Percentiles rank a stretch among this genome's conserved stretches.
phyloP scores from a whole-genome alignment of 768 basidiomycete species.

The Suillus cothurnatus region DNA sequence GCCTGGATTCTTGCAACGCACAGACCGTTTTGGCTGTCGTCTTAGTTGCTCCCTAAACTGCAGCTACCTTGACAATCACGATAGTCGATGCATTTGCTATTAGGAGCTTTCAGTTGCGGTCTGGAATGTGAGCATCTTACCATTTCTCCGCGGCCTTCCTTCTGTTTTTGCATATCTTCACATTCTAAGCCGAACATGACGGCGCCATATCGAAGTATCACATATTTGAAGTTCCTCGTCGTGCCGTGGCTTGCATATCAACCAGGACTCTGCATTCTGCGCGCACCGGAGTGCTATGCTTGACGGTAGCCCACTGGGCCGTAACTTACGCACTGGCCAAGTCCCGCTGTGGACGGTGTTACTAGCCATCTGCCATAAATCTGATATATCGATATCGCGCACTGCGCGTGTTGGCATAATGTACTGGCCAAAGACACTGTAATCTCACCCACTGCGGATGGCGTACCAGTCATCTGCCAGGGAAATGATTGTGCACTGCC shows the following conservation, averaged over 20 bases:
- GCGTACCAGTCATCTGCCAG: neutral
- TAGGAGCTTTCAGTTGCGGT: neutral
- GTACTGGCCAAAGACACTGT: neutral
- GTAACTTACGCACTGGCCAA: neutral
- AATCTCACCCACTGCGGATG: neutral
- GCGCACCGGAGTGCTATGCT: neutral
- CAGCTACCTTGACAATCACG: neutral
- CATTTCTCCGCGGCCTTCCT: constrained; percentile 3
- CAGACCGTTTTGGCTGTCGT: neutral
- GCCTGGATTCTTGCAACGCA: neutral
- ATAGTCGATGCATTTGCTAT: neutral
- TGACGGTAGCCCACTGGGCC: neutral
- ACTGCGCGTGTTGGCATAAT: neutral
- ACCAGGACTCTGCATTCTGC: neutral
- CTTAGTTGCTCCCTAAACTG: neutral
- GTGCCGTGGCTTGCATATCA: neutral
- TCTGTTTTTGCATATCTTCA: neutral
- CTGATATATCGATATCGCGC: neutral
- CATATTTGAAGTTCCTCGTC: neutral
- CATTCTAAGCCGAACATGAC: neutral
- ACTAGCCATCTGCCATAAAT: neutral
- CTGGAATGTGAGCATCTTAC: neutral
- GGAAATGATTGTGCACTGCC: neutral
- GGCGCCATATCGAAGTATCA: neutral
- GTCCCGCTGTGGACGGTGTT: neutral